Evolutionary conservation across 345 rosid species (phyloP).

Genomic region (Garcia nutans): DNA sequence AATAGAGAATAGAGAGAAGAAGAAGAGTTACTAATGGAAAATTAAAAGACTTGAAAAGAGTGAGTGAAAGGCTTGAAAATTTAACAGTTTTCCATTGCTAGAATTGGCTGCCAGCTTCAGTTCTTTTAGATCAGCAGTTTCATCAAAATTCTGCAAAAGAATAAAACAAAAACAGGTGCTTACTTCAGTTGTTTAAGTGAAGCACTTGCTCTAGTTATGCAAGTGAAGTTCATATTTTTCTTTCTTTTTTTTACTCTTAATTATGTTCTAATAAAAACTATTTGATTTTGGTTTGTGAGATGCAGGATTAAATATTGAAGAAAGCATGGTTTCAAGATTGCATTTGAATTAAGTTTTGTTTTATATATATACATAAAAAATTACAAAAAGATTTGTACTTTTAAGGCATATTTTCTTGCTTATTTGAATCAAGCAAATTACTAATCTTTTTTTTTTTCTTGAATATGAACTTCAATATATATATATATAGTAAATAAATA

Average conservation of each 20-base stretch:
- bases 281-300: background rate
- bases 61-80: slow-evolving; percentile 5
- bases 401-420: slow-evolving; percentile 1
- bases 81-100: background rate
- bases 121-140: slow-evolving; percentile 1
- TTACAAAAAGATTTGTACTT: background rate
- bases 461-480: background rate
- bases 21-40: slow-evolving; percentile 1
- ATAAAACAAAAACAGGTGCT: slow-evolving; percentile 4
- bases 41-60: slow-evolving; percentile 6
- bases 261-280: no score
- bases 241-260: no score
- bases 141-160: slow-evolving; percentile 9
- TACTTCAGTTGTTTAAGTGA: background rate
- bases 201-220: background rate
- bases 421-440: slow-evolving; percentile 12
- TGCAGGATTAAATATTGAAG: slow-evolving; percentile 32
- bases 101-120: slow-evolving; percentile 6
- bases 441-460: slow-evolving; percentile 5
- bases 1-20: slow-evolving; percentile 23
- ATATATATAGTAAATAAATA: no score
- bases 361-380: background rate
- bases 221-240: background rate
- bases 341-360: slow-evolving; percentile 22
- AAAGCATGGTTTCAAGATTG: slow-evolving; percentile 25